Evolutionary conservation across 805 yeast genomes (phyloP), one percentile per base, ranked within the genome.

Genomic region (Wickerhamomyces queroliae): DNA sequence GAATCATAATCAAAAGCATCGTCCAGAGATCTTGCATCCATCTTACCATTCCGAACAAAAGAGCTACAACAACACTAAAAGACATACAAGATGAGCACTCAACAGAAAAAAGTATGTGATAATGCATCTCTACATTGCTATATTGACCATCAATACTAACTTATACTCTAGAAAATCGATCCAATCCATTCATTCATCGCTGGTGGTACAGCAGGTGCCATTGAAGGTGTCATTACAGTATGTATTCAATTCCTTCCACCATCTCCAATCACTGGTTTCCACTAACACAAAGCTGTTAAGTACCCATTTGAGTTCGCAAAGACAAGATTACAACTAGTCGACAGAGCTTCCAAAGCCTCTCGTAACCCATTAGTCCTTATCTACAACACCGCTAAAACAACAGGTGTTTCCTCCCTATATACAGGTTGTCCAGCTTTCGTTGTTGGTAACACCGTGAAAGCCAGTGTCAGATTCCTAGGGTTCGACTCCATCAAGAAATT

Each of bases 251-350:
- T 16, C 20, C 11, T 8, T 3, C 16, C 28, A 22, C n/a, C n/a
- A 16, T 16, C 12, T 12, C 33, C 36, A 32, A 32, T 33, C 36
- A 23, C 25, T 8, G 8, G 25, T 8, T 8, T 23, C 25, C 8
- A 23, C 25, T 23, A 23, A 23, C 25, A 23, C n/a, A 37, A 27
- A 21, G 12, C 11, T 26, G 11, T 6, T 15, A 24, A 53, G 56
- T 91, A 89, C 60, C 99, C 99, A 3, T 93, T 93, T 62, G 99
- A 91, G 62, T 91, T 90, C 66, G 96, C 98, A 34, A 91, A 91
- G 58, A 91, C 99, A 3, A 70, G 98, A 46, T 69, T 93, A 33
- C 99, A 91, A 64, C 71, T 91, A 40, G 79, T 80, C 25, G 83
- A 78, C 50, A 83, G 81, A 56, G 54, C 76, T 1, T 65, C 82